phyloP scores from a whole-genome alignment of 805 yeast species.

The Barnettozyma salicaria region DNA sequence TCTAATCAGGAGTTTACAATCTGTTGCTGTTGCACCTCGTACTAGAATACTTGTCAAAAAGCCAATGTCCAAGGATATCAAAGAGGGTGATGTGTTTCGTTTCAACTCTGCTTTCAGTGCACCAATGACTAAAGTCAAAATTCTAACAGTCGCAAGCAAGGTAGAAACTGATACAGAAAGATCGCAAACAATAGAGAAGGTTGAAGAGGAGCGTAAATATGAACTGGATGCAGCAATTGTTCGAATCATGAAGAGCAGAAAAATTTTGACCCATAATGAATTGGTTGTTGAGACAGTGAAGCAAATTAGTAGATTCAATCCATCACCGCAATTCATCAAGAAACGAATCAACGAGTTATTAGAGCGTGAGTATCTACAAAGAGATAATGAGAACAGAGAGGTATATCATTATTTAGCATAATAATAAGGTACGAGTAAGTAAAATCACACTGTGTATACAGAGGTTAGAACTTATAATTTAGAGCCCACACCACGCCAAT shows the following conservation, averaged over 20 bases:
- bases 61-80: conserved; percentile 72
- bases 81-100: conserved; percentile 53
- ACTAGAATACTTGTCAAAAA: conserved; percentile 66
- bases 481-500: conserved; percentile 20
- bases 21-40: conserved; percentile 79
- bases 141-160: conserved; percentile 51
- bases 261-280: conserved; percentile 53
- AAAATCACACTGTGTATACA: no score
- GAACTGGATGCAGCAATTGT: conserved; percentile 84
- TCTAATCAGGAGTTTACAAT: conserved; percentile 68
- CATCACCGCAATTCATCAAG: conserved; percentile 62
- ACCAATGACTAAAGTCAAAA: conserved; percentile 63
- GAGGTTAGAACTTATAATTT: conserved; percentile 18
- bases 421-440: no score
- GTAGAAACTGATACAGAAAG: conserved; percentile 40
- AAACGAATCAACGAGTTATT: conserved; percentile 67
- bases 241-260: conserved; percentile 77
- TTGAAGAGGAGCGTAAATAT: conserved; percentile 57
- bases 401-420: conserved; percentile 66
- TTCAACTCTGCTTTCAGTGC: conserved; percentile 67
- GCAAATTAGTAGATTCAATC: conserved; percentile 61
- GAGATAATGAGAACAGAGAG: conserved; percentile 56
- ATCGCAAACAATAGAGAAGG: conserved; percentile 43
- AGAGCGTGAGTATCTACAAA: conserved; percentile 74
- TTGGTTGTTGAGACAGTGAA: conserved; percentile 59